phyloP scores from a whole-genome alignment of 805 yeast species.

The Yarrowia sp. region DNA sequence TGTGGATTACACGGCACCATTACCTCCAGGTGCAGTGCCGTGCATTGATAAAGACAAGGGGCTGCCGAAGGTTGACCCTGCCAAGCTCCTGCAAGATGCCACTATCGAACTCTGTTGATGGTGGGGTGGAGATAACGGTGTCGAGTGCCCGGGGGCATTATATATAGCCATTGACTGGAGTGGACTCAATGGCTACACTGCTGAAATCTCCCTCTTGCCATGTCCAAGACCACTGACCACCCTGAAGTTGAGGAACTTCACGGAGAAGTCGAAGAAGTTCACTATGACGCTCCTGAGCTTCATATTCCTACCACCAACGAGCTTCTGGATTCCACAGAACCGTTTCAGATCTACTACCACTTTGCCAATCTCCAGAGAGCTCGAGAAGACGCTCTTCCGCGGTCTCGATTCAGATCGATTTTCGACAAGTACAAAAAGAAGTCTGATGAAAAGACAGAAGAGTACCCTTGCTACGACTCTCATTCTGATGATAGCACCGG shows the following conservation, averaged over 20 bases:
- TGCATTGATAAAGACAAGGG: conserved; percentile 12
- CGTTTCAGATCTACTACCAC: conserved; percentile 21
- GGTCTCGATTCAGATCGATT: conserved; percentile 1
- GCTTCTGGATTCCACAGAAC: conserved; percentile 7
- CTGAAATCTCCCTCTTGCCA: neutral
- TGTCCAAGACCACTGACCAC: neutral
- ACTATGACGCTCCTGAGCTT: neutral
- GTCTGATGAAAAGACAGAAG: neutral
- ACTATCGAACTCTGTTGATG: conserved; percentile 6
- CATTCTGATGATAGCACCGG: neutral
- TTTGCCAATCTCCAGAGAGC: conserved; percentile 28
- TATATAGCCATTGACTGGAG: neutral
- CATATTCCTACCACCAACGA: conserved; percentile 17
- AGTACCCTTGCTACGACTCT: neutral
- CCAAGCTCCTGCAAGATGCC: conserved; percentile 24
- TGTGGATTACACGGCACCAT: conserved; percentile 19
- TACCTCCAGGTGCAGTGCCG: conserved; percentile 14
- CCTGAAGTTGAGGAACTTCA: neutral
- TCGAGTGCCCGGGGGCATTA: neutral
- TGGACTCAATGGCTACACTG: too few species aligned
- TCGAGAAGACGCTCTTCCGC: conserved; percentile 25
- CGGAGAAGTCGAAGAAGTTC: conserved; percentile 1
- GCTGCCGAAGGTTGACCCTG: conserved; percentile 24
- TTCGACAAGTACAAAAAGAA: conserved; percentile 1
- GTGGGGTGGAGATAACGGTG: conserved; percentile 10